Percentiles rank a stretch among this genome's conserved stretches.
Evolutionary conservation across 78 protist species (phyloP).

Genomic region (Chrysochromulina tobinii): DNA sequence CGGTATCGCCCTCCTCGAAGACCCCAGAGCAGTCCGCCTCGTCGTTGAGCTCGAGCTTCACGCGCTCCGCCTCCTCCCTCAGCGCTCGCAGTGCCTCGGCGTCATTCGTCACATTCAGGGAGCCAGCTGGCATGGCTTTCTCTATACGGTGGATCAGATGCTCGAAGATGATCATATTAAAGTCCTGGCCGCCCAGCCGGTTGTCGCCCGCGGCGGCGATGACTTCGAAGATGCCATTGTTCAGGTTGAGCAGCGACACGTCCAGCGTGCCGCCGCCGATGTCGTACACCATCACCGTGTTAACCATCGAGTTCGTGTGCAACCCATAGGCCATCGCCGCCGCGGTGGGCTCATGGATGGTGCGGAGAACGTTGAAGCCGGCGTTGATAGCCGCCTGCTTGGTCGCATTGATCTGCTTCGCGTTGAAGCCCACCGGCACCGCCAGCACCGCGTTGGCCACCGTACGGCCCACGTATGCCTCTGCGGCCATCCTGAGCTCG

Average conservation of each 20-base stretch:
- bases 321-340: constrained; percentile 51
- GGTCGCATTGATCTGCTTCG: background rate
- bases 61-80: constrained; percentile 86
- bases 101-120: constrained; percentile 20
- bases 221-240: background rate
- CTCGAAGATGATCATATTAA: background rate
- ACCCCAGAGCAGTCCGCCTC: background rate
- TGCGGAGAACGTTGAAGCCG: background rate
- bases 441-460: constrained; percentile 4
- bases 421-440: constrained; percentile 11
- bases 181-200: constrained; percentile 60
- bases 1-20: background rate
- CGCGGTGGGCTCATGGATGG: constrained; percentile 33
- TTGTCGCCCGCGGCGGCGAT: constrained; percentile 46
- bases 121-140: background rate
- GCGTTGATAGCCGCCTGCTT: constrained; percentile 10
- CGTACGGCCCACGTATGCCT: background rate
- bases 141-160: background rate
- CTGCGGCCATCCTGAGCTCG: background rate
- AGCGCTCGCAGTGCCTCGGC: constrained; percentile 81
- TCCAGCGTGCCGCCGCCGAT: constrained; percentile 68
- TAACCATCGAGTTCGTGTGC: background rate
- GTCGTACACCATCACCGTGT: constrained; percentile 45
- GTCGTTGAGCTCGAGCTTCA: constrained; percentile 81
- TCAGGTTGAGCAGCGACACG: constrained; percentile 40